Evolutionary conservation across 176 grass and related monocot species (phyloP).

Genomic region (Alloteropsis semialata): DNA sequence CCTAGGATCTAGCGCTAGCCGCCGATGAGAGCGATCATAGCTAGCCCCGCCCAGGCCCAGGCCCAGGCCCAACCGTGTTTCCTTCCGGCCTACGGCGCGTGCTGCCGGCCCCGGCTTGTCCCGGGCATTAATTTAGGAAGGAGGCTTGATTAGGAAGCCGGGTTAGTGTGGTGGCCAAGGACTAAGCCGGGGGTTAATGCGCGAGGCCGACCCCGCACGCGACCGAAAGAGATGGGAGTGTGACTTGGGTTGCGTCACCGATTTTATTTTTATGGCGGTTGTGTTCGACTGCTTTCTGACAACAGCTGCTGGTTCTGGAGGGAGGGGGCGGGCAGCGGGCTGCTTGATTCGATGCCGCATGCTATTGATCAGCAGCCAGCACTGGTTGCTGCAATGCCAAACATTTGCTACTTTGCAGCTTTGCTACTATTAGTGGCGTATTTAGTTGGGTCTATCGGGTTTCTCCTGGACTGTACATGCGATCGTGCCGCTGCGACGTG

Average conservation of each 20-base stretch:
- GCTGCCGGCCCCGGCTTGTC: too few species aligned
- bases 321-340: not conserved
- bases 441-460: not conserved
- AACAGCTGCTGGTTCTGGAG: not conserved
- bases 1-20: not conserved
- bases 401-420: too few species aligned
- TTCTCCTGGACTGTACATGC: not conserved
- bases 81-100: slow-evolving; percentile 13
- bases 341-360: not conserved
- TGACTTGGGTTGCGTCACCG: not conserved
- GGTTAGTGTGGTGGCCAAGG: not conserved
- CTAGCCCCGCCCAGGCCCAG: too few species aligned
- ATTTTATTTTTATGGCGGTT: not conserved
- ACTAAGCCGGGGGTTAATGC: slow-evolving; percentile 8
- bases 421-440: not conserved
- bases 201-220: slow-evolving; percentile 1
- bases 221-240: not conserved
- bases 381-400: not conserved
- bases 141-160: not conserved
- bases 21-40: not conserved
- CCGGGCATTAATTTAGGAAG: not conserved
- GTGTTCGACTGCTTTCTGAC: not conserved
- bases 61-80: not conserved
- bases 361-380: not conserved
- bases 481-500: not conserved